Evolutionary conservation across 805 yeast species (phyloP).

Genomic region (Metschnikowia cerradonensis): DNA sequence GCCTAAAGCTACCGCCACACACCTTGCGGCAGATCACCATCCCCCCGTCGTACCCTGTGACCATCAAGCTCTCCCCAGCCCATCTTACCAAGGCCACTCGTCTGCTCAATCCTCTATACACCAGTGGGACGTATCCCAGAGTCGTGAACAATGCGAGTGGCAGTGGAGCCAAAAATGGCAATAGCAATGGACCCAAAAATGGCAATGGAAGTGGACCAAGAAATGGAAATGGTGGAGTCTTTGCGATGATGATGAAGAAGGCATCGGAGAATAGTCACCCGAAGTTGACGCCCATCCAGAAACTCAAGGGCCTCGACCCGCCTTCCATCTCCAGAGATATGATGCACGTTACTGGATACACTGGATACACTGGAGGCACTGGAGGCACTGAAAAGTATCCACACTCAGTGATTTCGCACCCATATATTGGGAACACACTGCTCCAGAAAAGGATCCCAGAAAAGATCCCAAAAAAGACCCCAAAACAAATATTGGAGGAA

Average conservation of each 20-base stretch:
- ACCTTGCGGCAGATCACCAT: neutral
- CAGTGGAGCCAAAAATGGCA: too few species aligned
- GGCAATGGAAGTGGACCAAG: too few species aligned
- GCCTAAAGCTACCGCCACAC: constrained; percentile 20
- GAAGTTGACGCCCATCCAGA: constrained; percentile 29
- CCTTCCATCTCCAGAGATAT: constrained; percentile 25
- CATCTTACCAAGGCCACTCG: constrained; percentile 9
- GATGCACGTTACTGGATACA: constrained; percentile 27
- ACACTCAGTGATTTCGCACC: too few species aligned
- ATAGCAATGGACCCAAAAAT: too few species aligned
- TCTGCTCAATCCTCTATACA: constrained; percentile 14
- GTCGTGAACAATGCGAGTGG: too few species aligned
- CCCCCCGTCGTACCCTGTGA: constrained; percentile 6
- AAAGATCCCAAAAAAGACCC: too few species aligned
- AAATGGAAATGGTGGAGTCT: constrained; percentile 19
- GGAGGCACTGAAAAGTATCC: too few species aligned
- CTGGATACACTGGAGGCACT: too few species aligned
- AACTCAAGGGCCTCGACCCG: constrained; percentile 29
- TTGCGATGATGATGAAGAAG: constrained; percentile 37
- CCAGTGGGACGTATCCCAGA: constrained; percentile 6
- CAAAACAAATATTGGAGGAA: too few species aligned
- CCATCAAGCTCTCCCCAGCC: constrained; percentile 10
- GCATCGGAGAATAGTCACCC: constrained; percentile 22
- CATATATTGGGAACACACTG: too few species aligned
- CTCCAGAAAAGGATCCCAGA: too few species aligned